phyloP scores from a whole-genome alignment of 2,329 filamentous ascomycete species.

The Zasmidium angulare region DNA sequence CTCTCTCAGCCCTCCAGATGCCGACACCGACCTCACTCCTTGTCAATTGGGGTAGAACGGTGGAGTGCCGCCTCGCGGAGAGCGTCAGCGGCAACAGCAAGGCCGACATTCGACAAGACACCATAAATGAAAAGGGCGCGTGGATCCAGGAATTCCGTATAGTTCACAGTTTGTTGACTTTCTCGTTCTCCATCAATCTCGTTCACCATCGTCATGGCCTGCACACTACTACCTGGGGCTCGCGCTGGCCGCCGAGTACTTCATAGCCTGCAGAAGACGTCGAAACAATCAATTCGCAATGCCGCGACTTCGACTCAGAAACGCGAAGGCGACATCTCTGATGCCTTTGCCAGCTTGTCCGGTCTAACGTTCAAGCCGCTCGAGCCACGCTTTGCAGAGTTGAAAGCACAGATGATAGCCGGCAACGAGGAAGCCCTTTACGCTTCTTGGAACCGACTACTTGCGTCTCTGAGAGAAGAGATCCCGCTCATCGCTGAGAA shows the following conservation, averaged over 20 bases:
- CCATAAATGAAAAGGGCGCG: background rate
- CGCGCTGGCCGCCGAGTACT: slow-evolving; percentile 9
- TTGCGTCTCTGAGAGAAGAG: slow-evolving; percentile 45
- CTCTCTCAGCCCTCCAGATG: background rate
- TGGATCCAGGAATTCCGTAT: background rate
- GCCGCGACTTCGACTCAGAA: slow-evolving; percentile 38
- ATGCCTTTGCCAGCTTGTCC: slow-evolving; percentile 51
- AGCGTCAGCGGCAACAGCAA: background rate
- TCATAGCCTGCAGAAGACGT: background rate
- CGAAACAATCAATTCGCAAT: slow-evolving; percentile 10
- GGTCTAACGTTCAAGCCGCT: slow-evolving; percentile 48
- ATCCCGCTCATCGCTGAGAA: slow-evolving; percentile 45
- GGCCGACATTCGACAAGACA: background rate
- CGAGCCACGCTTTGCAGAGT: slow-evolving; percentile 44
- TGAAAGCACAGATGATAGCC: slow-evolving; percentile 47
- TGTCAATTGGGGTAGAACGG: background rate
- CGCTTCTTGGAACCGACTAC: slow-evolving; percentile 49
- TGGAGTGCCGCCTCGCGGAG: background rate
- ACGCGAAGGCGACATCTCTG: slow-evolving; percentile 51
- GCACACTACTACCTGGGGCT: slow-evolving; percentile 3
- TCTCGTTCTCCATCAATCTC: background rate
- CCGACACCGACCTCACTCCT: slow-evolving; percentile 1
- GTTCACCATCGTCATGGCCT: slow-evolving; percentile 10
- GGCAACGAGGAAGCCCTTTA: slow-evolving; percentile 49
- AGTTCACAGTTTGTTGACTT: background rate